Evolutionary conservation across 495 filamentous ascomycete species (phyloP), one percentile per base, ranked within the genome.

Genomic region (Penicillium angulare): DNA sequence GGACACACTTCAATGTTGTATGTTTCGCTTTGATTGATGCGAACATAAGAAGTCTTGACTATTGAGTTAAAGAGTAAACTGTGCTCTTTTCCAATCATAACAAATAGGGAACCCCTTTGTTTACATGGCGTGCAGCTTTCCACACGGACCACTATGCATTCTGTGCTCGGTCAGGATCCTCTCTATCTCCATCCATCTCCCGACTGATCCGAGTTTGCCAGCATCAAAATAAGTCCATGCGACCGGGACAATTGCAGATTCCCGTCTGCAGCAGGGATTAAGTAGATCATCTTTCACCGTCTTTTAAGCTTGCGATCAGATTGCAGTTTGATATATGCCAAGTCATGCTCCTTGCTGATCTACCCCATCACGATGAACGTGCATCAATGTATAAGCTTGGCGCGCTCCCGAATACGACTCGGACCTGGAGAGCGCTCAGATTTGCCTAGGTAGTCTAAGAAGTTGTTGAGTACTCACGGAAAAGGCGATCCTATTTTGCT

Each of bases 41-140:
- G n/a, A n/a, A n/a, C n/a, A n/a, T n/a, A n/a, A n/a, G n/a, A n/a
- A n/a, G n/a, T n/a, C n/a, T n/a, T n/a, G n/a, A n/a, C n/a, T n/a
- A n/a, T n/a, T n/a, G n/a, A n/a, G n/a, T n/a, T n/a, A n/a, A n/a
- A n/a, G 12, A 5, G 15, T 36, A 5, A 36, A 18, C 17, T 41
- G 20, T 2, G n/a, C 18, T 44, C 31, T 31, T 44, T 44, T 24
- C 10, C 13, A 22, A 6, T 24, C 38, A 24, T 41, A 41, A 24
- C 21, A 41, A 24, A 7, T 22, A 10, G 24, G n/a, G 16, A 35
- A 35, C 6, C 20, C 38, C 38, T 41, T 41, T 41, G 38, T 41
- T 41, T 41, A 41, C 21, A 41, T 41, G 21, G 38, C 43, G 27
- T 34, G 43, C 43, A 47, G 43, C 22, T 23, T n/a, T 41, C 9